Percentiles rank a stretch among this genome's conserved stretches.
phyloP scores from a whole-genome alignment of 179 eudicot genomes.

The Nepenthes alata region DNA sequence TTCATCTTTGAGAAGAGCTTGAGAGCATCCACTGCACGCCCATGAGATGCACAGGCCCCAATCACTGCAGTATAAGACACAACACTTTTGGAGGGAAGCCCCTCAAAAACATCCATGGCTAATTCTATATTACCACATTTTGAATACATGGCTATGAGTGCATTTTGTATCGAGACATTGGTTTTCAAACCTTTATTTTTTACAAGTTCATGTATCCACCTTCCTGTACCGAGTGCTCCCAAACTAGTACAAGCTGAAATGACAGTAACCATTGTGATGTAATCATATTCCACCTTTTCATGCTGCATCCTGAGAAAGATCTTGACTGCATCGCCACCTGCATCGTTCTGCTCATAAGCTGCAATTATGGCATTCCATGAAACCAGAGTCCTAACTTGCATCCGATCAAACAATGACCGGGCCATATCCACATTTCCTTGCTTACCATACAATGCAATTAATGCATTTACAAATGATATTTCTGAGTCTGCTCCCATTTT shows the following conservation, averaged over 20 bases:
- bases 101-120: conserved; percentile 7
- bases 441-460: conserved; percentile 20
- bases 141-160: conserved; percentile 14
- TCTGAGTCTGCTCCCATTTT: conserved; percentile 16
- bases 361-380: conserved; percentile 32
- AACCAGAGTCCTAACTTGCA: conserved; percentile 13
- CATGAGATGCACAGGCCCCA: conserved; percentile 10
- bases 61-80: conserved; percentile 6
- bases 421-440: conserved; percentile 9
- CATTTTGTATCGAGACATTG: conserved; percentile 5
- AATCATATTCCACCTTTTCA: conserved; percentile 17
- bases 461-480: conserved; percentile 12
- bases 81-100: conserved; percentile 3
- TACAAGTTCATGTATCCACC: background rate
- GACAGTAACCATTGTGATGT: conserved; percentile 24
- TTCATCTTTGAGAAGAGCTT: conserved; percentile 7
- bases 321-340: conserved; percentile 10
- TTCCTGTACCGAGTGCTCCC: conserved; percentile 10
- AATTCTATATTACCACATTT: conserved; percentile 15
- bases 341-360: conserved; percentile 18
- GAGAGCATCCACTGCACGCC: conserved; percentile 4
- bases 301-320: conserved; percentile 19
- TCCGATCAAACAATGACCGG: conserved; percentile 18
- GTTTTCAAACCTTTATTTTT: conserved; percentile 7
- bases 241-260: conserved; percentile 16